phyloP scores from a whole-genome alignment of 345 rosid genomes.

The Jatropha curcas region DNA sequence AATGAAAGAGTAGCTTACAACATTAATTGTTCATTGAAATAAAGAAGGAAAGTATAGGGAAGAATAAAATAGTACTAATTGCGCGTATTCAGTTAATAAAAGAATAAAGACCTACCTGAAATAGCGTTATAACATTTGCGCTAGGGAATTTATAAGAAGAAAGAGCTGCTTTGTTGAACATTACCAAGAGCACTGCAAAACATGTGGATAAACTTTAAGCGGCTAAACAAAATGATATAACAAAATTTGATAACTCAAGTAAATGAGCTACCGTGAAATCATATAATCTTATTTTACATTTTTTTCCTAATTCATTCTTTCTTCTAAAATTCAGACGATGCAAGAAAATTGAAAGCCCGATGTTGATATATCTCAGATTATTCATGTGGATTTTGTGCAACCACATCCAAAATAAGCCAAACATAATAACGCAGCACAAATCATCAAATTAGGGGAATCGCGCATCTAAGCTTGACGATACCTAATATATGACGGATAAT shows the following conservation, averaged over 20 bases:
- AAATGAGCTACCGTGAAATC: background rate
- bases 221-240: background rate
- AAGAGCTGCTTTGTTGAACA: constrained; percentile 98
- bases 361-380: background rate
- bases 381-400: background rate
- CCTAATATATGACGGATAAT: background rate
- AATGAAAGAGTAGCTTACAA: background rate
- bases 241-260: background rate
- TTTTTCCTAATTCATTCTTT: background rate
- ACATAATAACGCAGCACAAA: background rate
- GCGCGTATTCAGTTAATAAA: background rate
- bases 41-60: background rate
- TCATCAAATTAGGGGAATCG: background rate
- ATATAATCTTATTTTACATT: background rate
- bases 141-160: constrained; percentile 86
- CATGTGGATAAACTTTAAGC: background rate
- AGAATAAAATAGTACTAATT: background rate
- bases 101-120: constrained; percentile 55
- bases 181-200: constrained; percentile 74
- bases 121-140: constrained; percentile 85
- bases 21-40: background rate
- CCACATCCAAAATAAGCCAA: background rate
- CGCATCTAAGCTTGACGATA: background rate
- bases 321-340: background rate
- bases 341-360: background rate